Percentiles rank a stretch among this genome's conserved stretches.
phyloP scores from a whole-genome alignment of 2,329 filamentous ascomycete species.

The Sodiomyces alkalinus region DNA sequence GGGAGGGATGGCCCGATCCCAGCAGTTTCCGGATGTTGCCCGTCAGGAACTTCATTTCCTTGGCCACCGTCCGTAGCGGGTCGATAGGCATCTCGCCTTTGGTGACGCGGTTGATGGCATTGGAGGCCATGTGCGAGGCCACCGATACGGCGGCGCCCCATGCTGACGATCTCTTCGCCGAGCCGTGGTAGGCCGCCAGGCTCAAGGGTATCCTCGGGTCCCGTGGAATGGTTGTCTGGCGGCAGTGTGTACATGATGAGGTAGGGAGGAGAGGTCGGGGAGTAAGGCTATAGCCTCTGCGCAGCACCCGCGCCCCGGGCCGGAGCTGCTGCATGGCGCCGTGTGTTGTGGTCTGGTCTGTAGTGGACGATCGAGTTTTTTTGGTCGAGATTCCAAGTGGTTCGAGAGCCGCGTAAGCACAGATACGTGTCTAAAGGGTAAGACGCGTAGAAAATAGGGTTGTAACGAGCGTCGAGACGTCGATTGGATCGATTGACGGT shows the following conservation, averaged over 20 bases:
- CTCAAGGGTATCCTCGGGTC: slow-evolving; percentile 17
- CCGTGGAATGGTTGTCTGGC: slow-evolving; percentile 13
- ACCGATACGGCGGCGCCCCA: slow-evolving; percentile 63
- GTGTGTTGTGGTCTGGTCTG: too few species aligned
- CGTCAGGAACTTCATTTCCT: slow-evolving; percentile 92
- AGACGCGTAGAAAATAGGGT: too few species aligned
- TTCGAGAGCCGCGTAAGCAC: too few species aligned
- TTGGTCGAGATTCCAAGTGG: too few species aligned
- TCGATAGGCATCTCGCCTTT: slow-evolving; percentile 63
- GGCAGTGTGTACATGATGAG: slow-evolving; percentile 17
- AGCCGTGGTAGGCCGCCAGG: slow-evolving; percentile 27
- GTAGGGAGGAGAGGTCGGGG: slow-evolving; percentile 7
- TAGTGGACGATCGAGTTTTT: too few species aligned
- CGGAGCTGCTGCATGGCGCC: slow-evolving; percentile 39
- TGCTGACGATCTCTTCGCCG: slow-evolving; percentile 38
- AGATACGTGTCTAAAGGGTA: too few species aligned
- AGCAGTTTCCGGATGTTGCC: slow-evolving; percentile 89
- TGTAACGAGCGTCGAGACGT: too few species aligned
- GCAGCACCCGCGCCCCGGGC: slow-evolving; percentile 35
- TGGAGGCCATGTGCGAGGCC: slow-evolving; percentile 55
- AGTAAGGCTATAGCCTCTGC: slow-evolving; percentile 17
- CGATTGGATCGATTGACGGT: too few species aligned
- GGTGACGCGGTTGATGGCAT: slow-evolving; percentile 45
- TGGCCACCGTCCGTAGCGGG: slow-evolving; percentile 76
- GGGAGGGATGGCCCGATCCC: slow-evolving; percentile 82